Conservation (phyloP, 352 stramenopile species). For the Pythium plurisporium region DNA sequence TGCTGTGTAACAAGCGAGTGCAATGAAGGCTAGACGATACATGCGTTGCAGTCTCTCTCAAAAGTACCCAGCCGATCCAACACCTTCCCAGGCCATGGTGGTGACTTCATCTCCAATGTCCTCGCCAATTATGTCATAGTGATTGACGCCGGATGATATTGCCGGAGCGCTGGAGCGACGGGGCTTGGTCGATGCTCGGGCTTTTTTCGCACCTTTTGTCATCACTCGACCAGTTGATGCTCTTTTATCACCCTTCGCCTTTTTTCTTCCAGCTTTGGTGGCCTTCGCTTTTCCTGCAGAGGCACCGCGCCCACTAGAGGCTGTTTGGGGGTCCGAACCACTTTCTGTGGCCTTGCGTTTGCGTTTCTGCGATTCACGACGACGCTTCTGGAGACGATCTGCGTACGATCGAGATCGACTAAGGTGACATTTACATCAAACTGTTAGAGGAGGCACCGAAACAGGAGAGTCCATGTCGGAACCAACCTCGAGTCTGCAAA, state of each 20-base stretch:
- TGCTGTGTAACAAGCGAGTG: too few species aligned
- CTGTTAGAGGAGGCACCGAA: neutral
- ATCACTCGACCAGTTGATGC: slow-evolving; percentile 8
- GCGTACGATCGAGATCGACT: slow-evolving; percentile 44
- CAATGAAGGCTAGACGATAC: too few species aligned
- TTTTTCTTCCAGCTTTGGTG: slow-evolving; percentile 9
- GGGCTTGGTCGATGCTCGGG: neutral
- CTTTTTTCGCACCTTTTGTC: slow-evolving; percentile 3
- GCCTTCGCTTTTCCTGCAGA: slow-evolving; percentile 2
- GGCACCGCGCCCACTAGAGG: neutral
- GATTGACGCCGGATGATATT: slow-evolving; percentile 32
- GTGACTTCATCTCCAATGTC: slow-evolving; percentile 52
- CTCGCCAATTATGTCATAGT: slow-evolving; percentile 44
- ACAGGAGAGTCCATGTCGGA: neutral
- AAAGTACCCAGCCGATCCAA: slow-evolving; percentile 59
- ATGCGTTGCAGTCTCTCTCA: slow-evolving; percentile 24
- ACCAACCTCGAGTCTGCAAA: slow-evolving; percentile 60
- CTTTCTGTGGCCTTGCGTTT: slow-evolving; percentile 24
- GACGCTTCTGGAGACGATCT: slow-evolving; percentile 39
- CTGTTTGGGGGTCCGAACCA: neutral
- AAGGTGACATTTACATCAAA: neutral
- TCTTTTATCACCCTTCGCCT: slow-evolving; percentile 5
- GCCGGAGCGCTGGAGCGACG: slow-evolving; percentile 34
- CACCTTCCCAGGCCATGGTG: slow-evolving; percentile 70
- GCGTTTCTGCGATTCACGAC: slow-evolving; percentile 45